These are phyloP conservation scores for Calonectria fujianensis DNA, from an alignment of 2,329 filamentous ascomycete genomes.

Conservation along the genomic window DNA sequence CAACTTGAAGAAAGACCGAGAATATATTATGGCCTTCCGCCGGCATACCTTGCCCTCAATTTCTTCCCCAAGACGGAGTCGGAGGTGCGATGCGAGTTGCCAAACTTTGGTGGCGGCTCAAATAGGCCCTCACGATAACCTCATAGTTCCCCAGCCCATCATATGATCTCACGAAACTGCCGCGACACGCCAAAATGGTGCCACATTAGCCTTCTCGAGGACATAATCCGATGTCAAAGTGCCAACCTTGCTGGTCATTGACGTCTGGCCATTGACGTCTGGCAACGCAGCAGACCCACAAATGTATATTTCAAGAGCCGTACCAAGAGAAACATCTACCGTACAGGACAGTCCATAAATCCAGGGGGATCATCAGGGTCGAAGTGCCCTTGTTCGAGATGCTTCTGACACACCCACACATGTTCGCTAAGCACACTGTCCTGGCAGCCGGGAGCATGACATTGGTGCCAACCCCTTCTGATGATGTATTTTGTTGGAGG, in stretches of 20 bases:
- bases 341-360: slow-evolving; percentile 29
- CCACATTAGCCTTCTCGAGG: slow-evolving; percentile 21
- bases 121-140: slow-evolving; percentile 5
- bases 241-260: slow-evolving; percentile 15
- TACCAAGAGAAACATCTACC: not conserved
- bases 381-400: slow-evolving; percentile 30
- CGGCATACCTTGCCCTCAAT: not conserved
- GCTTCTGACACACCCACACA: slow-evolving; percentile 35
- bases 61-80: slow-evolving; percentile 14
- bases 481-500: not conserved
- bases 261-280: not conserved
- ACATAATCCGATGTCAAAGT: slow-evolving; percentile 13
- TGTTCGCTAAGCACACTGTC: slow-evolving; percentile 30
- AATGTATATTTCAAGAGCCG: not conserved
- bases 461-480: slow-evolving; percentile 32
- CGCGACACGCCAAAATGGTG: not conserved
- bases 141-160: not conserved
- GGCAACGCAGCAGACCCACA: slow-evolving; percentile 21
- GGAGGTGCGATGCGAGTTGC: not conserved
- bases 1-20: not conserved
- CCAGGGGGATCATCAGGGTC: slow-evolving; percentile 38
- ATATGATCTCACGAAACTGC: not conserved
- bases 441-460: slow-evolving; percentile 24
- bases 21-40: not conserved
- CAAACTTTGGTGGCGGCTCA: slow-evolving; percentile 22